A percentile compares a stretch with the other conserved stretches of the same genome.
phyloP scores from a whole-genome alignment of 768 basidiomycete species.

The Tylopilus cervinicoccineus region DNA sequence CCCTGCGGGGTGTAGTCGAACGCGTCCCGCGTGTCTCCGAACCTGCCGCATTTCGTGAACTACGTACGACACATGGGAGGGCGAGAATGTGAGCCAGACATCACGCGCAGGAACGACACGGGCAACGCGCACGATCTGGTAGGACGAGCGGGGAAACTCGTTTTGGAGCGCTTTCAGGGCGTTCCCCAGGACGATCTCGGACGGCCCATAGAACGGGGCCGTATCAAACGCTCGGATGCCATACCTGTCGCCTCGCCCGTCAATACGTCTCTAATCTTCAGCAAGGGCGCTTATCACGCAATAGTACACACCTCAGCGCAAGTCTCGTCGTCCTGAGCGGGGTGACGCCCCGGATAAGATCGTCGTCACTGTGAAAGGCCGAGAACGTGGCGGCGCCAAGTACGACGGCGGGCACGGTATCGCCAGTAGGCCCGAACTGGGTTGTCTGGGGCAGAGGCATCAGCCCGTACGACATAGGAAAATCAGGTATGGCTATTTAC shows the following conservation, averaged over 20 bases:
- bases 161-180: constrained; percentile 52
- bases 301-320: constrained; percentile 62
- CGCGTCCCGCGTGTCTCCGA: constrained; percentile 43
- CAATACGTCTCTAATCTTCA: too few relatives aligned
- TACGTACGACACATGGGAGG: constrained; percentile 26
- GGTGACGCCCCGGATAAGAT: constrained; percentile 47
- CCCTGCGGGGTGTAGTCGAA: constrained; percentile 74
- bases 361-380: constrained; percentile 59
- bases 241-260: constrained; percentile 46
- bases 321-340: constrained; percentile 69
- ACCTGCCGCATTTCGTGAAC: constrained; percentile 88
- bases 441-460: constrained; percentile 24
- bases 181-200: constrained; percentile 73
- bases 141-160: constrained; percentile 77
- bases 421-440: constrained; percentile 26
- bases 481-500: constrained; percentile 25
- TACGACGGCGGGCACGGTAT: constrained; percentile 46
- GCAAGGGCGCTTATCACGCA: too few relatives aligned
- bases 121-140: constrained; percentile 52
- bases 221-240: constrained; percentile 83
- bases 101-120: too few relatives aligned
- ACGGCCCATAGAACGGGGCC: constrained; percentile 73
- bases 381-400: constrained; percentile 75
- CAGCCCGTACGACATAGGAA: not conserved
- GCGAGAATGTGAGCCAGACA: too few relatives aligned